phyloP scores from a whole-genome alignment of 495 filamentous ascomycete genomes.

The Neurospora intermedia region DNA sequence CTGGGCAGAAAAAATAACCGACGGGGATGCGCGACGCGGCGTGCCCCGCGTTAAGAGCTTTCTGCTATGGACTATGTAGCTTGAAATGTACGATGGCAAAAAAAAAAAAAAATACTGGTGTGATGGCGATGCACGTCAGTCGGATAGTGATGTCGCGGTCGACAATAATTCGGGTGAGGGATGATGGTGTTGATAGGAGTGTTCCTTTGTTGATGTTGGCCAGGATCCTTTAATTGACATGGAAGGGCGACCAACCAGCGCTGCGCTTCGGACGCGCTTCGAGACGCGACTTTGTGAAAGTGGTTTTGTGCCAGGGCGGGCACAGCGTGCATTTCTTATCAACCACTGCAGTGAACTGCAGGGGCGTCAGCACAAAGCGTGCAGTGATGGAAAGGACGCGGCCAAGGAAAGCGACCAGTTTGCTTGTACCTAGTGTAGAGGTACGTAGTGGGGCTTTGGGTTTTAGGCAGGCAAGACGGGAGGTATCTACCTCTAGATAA shows the following conservation, averaged over 20 bases:
- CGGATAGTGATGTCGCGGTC: background rate
- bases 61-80: background rate
- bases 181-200: background rate
- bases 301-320: background rate
- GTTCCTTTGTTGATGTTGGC: background rate
- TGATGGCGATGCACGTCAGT: background rate
- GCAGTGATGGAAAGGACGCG: background rate
- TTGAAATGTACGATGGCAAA: background rate
- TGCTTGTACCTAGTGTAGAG: no score
- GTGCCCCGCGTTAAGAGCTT: background rate
- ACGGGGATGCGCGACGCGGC: background rate
- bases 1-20: background rate
- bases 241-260: conserved; percentile 2
- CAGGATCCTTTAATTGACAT: conserved; percentile 1
- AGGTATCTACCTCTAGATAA: no score
- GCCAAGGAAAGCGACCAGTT: background rate
- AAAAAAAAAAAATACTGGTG: background rate
- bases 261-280: conserved; percentile 1
- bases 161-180: background rate
- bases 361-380: background rate
- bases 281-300: conserved; percentile 6
- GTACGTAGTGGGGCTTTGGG: background rate
- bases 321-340: background rate
- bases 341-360: background rate
- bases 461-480: background rate